phyloP scores from a whole-genome alignment of 345 rosid species.

The Conringia planisiliqua region DNA sequence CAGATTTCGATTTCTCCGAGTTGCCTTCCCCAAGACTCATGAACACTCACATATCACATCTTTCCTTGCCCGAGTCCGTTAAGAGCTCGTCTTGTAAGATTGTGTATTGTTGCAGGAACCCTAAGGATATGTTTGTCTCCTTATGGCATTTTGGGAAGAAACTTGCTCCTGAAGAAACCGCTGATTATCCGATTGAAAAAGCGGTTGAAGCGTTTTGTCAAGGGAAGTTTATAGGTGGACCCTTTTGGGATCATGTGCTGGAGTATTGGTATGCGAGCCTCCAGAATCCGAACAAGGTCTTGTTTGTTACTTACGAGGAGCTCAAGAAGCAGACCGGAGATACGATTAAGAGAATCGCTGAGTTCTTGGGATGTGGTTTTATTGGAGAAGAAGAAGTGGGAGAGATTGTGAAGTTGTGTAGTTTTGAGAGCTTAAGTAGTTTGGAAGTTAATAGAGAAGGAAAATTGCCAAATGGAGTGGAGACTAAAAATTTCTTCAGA shows the following conservation, averaged over 20 bases:
- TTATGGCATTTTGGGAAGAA: slow-evolving; percentile 56
- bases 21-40: slow-evolving; percentile 43
- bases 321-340: neutral
- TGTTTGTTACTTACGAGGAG: slow-evolving; percentile 38
- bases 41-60: slow-evolving; percentile 39
- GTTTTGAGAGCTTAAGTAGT: slow-evolving; percentile 30
- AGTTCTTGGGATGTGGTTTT: slow-evolving; percentile 31
- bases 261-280: slow-evolving; percentile 35
- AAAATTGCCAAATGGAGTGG: slow-evolving; percentile 33
- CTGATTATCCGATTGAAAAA: slow-evolving; percentile 31
- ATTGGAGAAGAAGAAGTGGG: slow-evolving; percentile 17
- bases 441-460: slow-evolving; percentile 34
- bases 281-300: slow-evolving; percentile 16
- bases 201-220: slow-evolving; percentile 43
- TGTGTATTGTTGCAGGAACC: slow-evolving; percentile 56
- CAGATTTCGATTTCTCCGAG: slow-evolving; percentile 18
- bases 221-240: slow-evolving; percentile 40
- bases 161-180: slow-evolving; percentile 27
- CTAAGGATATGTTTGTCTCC: slow-evolving; percentile 56
- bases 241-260: slow-evolving; percentile 35
- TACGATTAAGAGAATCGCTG: slow-evolving; percentile 21
- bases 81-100: slow-evolving; percentile 41
- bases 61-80: slow-evolving; percentile 39
- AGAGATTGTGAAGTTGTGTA: slow-evolving; percentile 27
- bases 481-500: slow-evolving; percentile 23